Evolutionary conservation across 2,329 filamentous ascomycete species (phyloP), one percentile per base, ranked within the genome.

Genomic region (Geosmithia morbida): DNA sequence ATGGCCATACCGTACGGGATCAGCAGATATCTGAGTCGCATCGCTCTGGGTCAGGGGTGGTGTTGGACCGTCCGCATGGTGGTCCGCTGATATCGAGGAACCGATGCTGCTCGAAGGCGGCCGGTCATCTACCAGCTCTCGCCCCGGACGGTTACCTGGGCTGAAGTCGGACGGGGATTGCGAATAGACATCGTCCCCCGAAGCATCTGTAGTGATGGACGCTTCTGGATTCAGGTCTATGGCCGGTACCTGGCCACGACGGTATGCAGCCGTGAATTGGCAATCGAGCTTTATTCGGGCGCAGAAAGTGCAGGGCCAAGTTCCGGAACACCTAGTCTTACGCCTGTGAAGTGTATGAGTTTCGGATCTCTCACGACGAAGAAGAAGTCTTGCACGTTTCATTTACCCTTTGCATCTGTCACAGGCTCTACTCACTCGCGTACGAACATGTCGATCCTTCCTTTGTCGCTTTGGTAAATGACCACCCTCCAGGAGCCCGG

Each of bases 351-450:
- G 13, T 16, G 4, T 19, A n/a, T 17, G 17, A n/a, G n/a, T n/a
- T n/a, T n/a, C n/a, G n/a, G n/a, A n/a, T n/a, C n/a, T n/a, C n/a
- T n/a, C n/a, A n/a, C n/a, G n/a, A n/a, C 11, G 13, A 37, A 37
- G 13, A 11, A 7, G 11, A 11, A 7, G 11, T 37, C 13, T 20
- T 13, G 22, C 22, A 8, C n/a, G n/a, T n/a, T n/a, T 26, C 4
- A 8, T 26, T 26, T 41, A 40, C 30, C 45, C 37, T 20, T 46
- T 46, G 37, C 45, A 46, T 16, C 45, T 18, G 45, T 46, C 45
- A 33, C 45, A 46, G 18, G 45, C 45, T 40, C 45, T 39, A 8
- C 30, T 46, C 33, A 37, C 33, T 16, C 33, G 33, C 10, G 33
- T 37, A 11, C 33, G 33, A 16, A 16, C 33, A 26, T 26, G 22